Percentiles rank a stretch among this genome's conserved stretches.
Conservation (phyloP, 1,284 basidiomycete species). For the Marasmius sp. region DNA sequence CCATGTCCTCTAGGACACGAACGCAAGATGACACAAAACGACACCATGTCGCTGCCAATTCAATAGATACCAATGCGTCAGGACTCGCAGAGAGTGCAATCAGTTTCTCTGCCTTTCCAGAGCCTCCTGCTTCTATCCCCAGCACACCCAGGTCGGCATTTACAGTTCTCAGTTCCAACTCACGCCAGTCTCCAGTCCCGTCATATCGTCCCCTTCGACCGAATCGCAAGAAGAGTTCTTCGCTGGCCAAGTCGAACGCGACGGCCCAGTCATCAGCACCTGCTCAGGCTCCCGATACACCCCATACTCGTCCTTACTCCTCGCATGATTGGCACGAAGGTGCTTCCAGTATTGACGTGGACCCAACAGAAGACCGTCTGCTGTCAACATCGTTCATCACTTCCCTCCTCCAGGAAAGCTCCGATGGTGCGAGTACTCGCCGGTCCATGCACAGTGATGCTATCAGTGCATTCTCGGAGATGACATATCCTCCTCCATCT, state of each 20-base stretch:
- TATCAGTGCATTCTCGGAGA: constrained; percentile 49
- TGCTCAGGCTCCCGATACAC: constrained; percentile 19
- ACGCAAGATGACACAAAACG: constrained; percentile 8
- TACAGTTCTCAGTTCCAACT: constrained; percentile 22
- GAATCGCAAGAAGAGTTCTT: constrained; percentile 7
- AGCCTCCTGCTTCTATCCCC: constrained; percentile 33
- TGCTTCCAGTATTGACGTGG: constrained; percentile 55
- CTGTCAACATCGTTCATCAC: constrained; percentile 64
- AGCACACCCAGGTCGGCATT: constrained; percentile 24
- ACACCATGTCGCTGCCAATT: constrained; percentile 35
- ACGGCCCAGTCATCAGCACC: neutral
- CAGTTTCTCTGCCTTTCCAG: constrained; percentile 41
- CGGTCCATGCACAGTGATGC: constrained; percentile 36
- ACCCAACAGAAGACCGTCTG: constrained; percentile 54
- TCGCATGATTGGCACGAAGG: constrained; percentile 62
- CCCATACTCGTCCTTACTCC: constrained; percentile 25
- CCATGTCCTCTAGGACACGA: constrained; percentile 1
- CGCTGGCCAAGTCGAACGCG: neutral
- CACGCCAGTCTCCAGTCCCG: neutral
- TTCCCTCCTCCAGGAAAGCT: constrained; percentile 47
- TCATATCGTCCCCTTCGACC: neutral
- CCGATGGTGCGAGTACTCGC: constrained; percentile 23
- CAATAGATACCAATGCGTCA: constrained; percentile 50
- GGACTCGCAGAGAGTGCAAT: constrained; percentile 55
- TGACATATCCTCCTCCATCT: constrained; percentile 46